These are phyloP conservation scores for Nemania bipapillata DNA, from an alignment of 2,329 filamentous ascomycete species.

Conservation along the genomic window DNA sequence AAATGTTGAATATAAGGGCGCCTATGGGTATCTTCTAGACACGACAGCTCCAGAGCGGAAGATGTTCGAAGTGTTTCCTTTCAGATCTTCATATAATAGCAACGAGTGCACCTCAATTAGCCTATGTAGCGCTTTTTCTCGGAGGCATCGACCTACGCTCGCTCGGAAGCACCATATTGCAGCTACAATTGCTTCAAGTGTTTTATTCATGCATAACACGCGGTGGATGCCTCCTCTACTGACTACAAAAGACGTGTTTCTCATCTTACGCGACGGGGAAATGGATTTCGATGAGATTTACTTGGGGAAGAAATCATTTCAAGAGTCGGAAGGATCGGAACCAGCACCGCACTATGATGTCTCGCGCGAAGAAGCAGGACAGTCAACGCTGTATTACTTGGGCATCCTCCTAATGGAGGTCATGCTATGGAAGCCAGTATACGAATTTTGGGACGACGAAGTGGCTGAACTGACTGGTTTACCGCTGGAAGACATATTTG, in stretches of 20 bases:
- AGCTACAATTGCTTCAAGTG: conserved; percentile 37
- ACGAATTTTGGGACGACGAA: conserved; percentile 33
- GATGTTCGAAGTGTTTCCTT: conserved; percentile 27
- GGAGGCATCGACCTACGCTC: conserved; percentile 22
- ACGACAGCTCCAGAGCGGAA: conserved; percentile 14
- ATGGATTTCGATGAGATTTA: conserved; percentile 34
- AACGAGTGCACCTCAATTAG: conserved; percentile 10
- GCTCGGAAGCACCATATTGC: conserved; percentile 40
- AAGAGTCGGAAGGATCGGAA: background rate
- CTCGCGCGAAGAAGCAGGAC: conserved; percentile 18
- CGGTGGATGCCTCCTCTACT: conserved; percentile 39
- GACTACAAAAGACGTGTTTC: conserved; percentile 35
- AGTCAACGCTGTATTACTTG: conserved; percentile 25
- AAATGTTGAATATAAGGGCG: background rate
- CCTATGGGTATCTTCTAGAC: conserved; percentile 33
- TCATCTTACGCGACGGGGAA: conserved; percentile 33
- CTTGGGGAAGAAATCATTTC: conserved; percentile 26
- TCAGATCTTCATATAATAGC: conserved; percentile 13
- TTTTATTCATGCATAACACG: conserved; percentile 44
- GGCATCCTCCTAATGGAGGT: conserved; percentile 35
- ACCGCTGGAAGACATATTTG: conserved; percentile 29
- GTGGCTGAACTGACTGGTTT: conserved; percentile 11
- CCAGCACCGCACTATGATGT: background rate
- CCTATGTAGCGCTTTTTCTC: conserved; percentile 21
- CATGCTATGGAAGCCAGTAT: conserved; percentile 35